Evolutionary conservation across 257 asterid species (phyloP).

Genomic region (Nicotiana tomentosiformis): DNA sequence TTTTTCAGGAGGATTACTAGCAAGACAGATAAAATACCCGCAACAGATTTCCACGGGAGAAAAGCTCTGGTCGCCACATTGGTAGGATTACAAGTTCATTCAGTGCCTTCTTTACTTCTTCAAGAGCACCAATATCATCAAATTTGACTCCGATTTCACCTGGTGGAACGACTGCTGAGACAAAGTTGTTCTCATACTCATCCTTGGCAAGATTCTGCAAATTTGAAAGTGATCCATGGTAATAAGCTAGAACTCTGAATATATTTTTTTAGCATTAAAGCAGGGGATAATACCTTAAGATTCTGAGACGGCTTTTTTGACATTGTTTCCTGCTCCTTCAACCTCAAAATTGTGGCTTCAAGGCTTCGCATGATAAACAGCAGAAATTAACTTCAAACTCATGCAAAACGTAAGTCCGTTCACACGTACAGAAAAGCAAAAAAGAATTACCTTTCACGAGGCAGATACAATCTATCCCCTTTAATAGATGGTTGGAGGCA

Average conservation of each 20-base stretch:
- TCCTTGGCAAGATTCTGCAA: conserved; percentile 91
- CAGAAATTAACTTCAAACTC: conserved; percentile 16
- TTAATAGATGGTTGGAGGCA: conserved; percentile 64
- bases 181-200: conserved; percentile 93
- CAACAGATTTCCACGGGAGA: conserved; percentile 86
- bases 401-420: conserved; percentile 15
- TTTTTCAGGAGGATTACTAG: not conserved
- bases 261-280: not conserved
- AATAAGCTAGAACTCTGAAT: not conserved
- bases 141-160: conserved; percentile 95
- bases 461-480: conserved; percentile 67
- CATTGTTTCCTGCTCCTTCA: conserved; percentile 67
- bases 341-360: conserved; percentile 78
- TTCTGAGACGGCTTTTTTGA: conserved; percentile 81
- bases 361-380: conserved; percentile 43
- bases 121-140: conserved; percentile 98
- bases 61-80: conserved; percentile 96
- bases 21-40: conserved; percentile 44
- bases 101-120: conserved; percentile 82
- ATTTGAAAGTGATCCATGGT: conserved; percentile 11
- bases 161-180: conserved; percentile 94
- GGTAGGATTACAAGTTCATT: conserved; percentile 98
- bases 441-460: conserved; percentile 75
- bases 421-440: conserved; percentile 15
- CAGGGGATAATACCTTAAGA: conserved; percentile 54